phyloP scores from a whole-genome alignment of 2,329 filamentous ascomycete species.

The Claviceps pazoutovae region DNA sequence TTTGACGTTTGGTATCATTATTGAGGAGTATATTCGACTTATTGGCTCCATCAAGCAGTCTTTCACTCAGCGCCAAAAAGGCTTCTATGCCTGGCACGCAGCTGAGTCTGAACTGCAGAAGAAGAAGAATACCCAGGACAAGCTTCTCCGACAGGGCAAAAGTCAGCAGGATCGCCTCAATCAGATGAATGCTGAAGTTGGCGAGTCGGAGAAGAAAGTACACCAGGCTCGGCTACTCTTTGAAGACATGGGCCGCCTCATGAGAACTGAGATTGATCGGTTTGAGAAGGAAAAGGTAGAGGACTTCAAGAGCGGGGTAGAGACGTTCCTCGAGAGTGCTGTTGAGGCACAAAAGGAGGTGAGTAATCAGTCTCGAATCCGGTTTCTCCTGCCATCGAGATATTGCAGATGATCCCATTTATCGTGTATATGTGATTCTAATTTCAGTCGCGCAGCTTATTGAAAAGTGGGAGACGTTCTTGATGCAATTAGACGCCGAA shows the following conservation, averaged over 20 bases:
- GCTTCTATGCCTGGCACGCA: slow-evolving; percentile 85
- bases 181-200: slow-evolving; percentile 83
- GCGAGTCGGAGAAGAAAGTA: slow-evolving; percentile 85
- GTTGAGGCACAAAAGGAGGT: slow-evolving; percentile 99
- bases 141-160: slow-evolving; percentile 85
- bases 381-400: slow-evolving; percentile 8
- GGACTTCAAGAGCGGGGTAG: slow-evolving; percentile 95
- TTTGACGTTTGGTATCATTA: slow-evolving; percentile 88
- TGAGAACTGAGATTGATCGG: slow-evolving; percentile 80
- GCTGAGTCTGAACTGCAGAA: slow-evolving; percentile 87
- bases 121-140: slow-evolving; percentile 78
- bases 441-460: slow-evolving; percentile 34
- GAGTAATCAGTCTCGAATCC: slow-evolving; percentile 15
- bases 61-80: slow-evolving; percentile 84
- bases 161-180: slow-evolving; percentile 91
- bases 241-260: slow-evolving; percentile 91
- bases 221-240: slow-evolving; percentile 83
- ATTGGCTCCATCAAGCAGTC: slow-evolving; percentile 92
- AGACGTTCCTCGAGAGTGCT: slow-evolving; percentile 92
- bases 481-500: slow-evolving; percentile 89
- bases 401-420: not conserved
- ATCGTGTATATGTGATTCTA: not conserved
- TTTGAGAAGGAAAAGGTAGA: slow-evolving; percentile 98
- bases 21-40: slow-evolving; percentile 93
- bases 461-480: slow-evolving; percentile 96